Percentiles rank a stretch among this genome's conserved stretches.
These are phyloP conservation scores for Botrytis fragariae DNA, from an alignment of 2,329 filamentous ascomycete genomes.

Conservation along the genomic window DNA sequence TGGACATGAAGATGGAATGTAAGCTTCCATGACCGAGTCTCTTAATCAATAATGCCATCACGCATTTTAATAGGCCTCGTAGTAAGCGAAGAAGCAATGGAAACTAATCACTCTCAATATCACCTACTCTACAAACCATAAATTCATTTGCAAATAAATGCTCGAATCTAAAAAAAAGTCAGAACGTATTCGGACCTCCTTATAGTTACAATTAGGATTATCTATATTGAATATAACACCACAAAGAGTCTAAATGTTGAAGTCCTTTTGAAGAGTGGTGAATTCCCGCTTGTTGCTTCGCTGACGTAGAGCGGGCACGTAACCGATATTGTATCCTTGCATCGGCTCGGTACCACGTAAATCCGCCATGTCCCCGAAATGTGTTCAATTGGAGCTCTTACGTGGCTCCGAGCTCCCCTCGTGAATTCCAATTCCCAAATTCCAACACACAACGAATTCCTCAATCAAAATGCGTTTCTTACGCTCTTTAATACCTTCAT, in stretches of 20 bases:
- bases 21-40: neutral
- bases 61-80: neutral
- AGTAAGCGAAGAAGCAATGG: neutral
- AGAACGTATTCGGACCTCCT: neutral
- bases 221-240: neutral
- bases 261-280: neutral
- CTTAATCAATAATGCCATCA: neutral
- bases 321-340: neutral
- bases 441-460: neutral
- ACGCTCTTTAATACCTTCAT: conserved; percentile 43
- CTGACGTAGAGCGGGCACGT: neutral
- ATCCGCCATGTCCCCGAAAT: conserved; percentile 10
- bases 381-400: conserved; percentile 22
- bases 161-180: neutral
- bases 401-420: conserved; percentile 20
- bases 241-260: neutral
- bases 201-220: neutral
- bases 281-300: neutral
- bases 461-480: conserved; percentile 43
- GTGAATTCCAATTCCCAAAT: conserved; percentile 12
- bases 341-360: conserved; percentile 5
- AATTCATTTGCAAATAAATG: neutral
- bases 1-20: neutral
- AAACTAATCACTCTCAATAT: neutral
- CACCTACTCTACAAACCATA: neutral